Percentiles rank a stretch among this genome's conserved stretches.
Conservation (phyloP, 176 grass and related monocot genomes). For the Phoenix dactylifera region DNA sequence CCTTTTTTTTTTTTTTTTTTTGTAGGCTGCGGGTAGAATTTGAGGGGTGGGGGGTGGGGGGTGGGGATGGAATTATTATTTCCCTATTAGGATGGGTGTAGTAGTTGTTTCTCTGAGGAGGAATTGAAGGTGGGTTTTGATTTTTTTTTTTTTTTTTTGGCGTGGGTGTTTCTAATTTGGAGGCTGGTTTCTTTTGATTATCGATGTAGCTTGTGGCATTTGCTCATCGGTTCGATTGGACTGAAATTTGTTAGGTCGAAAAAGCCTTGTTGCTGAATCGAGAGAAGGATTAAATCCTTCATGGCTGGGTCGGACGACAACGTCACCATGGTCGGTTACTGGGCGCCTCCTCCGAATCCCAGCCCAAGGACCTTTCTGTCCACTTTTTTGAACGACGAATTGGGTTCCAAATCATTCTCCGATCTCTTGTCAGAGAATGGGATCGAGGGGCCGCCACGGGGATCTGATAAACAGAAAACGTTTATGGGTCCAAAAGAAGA, state of each 20-base stretch:
- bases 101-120: too few relatives aligned
- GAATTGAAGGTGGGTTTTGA: not conserved
- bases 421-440: not conserved
- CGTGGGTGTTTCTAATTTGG: too few relatives aligned
- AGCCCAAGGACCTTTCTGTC: conserved; percentile 18
- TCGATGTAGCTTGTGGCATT: not conserved
- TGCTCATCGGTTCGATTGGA: not conserved
- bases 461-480: not conserved
- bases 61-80: too few relatives aligned
- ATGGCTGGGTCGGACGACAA: conserved; percentile 14
- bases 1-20: too few relatives aligned
- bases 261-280: not conserved
- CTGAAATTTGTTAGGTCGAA: not conserved
- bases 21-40: too few relatives aligned
- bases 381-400: conserved; percentile 4
- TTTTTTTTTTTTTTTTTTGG: not conserved
- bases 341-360: conserved; percentile 13
- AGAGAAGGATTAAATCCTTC: not conserved
- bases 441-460: not conserved
- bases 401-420: conserved; percentile 9
- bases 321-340: conserved; percentile 11
- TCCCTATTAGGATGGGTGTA: too few relatives aligned
- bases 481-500: not conserved
- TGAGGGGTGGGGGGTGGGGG: too few relatives aligned
- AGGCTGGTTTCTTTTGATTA: not conserved